Conservation (phyloP, 1,139 yeast genomes). For the Candida gigantensis region DNA sequence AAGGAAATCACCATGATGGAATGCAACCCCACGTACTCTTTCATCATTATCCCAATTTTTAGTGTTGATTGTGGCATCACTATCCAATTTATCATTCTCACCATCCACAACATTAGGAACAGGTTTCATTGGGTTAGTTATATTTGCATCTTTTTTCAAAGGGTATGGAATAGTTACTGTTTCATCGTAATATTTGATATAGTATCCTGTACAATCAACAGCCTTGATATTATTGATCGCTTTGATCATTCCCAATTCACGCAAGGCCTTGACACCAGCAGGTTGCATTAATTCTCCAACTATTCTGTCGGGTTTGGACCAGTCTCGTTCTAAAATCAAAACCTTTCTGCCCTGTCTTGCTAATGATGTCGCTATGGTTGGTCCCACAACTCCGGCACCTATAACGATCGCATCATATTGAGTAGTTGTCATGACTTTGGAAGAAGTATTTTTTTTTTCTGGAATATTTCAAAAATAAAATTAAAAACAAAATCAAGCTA, state of each 20-base stretch:
- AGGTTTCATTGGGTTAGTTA: constrained; percentile 46
- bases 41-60: constrained; percentile 62
- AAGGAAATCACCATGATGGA: constrained; percentile 90
- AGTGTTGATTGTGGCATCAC: constrained; percentile 50
- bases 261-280: constrained; percentile 81
- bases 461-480: background rate
- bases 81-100: constrained; percentile 54
- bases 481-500: too few species aligned
- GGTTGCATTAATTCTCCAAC: constrained; percentile 98
- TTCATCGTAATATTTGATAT: constrained; percentile 64
- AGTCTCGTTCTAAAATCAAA: constrained; percentile 78
- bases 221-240: constrained; percentile 85
- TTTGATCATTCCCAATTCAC: constrained; percentile 76
- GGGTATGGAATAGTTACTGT: constrained; percentile 71
- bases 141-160: constrained; percentile 49
- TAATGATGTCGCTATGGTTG: constrained; percentile 84
- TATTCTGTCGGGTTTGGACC: constrained; percentile 90
- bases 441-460: background rate
- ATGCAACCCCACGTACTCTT: constrained; percentile 75
- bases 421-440: constrained; percentile 1
- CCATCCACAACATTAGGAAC: constrained; percentile 55
- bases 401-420: constrained; percentile 66
- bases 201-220: constrained; percentile 74
- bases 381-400: constrained; percentile 97
- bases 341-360: constrained; percentile 89